These are phyloP conservation scores for Zea luxurians DNA, from an alignment of 176 grass and related monocot species.

Conservation along the genomic window DNA sequence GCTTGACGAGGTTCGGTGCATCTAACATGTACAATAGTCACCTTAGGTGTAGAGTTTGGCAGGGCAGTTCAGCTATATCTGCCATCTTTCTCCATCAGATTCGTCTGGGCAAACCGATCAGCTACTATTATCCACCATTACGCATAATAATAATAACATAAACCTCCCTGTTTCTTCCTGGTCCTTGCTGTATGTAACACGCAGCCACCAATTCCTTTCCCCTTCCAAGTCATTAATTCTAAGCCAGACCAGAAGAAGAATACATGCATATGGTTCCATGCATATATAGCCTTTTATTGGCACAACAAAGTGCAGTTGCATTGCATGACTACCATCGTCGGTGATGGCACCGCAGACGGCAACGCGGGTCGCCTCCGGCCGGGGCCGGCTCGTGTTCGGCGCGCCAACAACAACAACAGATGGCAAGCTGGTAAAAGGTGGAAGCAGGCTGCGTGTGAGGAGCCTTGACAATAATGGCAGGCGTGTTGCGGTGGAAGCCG, in stretches of 20 bases:
- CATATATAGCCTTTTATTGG: constrained; percentile 24
- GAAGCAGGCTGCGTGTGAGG: background rate
- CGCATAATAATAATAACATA: constrained; percentile 11
- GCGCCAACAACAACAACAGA: background rate
- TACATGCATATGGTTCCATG: constrained; percentile 6
- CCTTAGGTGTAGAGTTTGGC: constrained; percentile 22
- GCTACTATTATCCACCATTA: constrained; percentile 11
- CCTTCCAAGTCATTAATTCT: constrained; percentile 24
- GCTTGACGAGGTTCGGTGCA: constrained; percentile 10
- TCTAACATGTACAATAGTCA: constrained; percentile 1
- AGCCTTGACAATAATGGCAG: background rate
- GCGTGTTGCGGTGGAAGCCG: background rate
- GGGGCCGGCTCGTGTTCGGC: background rate
- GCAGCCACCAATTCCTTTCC: constrained; percentile 9
- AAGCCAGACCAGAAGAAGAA: background rate
- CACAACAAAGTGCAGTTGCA: background rate
- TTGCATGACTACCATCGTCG: background rate
- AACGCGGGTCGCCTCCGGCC: background rate
- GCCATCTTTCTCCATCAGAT: constrained; percentile 1
- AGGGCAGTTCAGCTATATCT: constrained; percentile 22
- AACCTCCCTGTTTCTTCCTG: background rate
- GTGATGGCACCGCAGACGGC: background rate
- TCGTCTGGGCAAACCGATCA: constrained; percentile 3
- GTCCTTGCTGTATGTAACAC: background rate
- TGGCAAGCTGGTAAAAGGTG: background rate